A percentile compares a stretch with the other conserved stretches of the same genome.
Evolutionary conservation across 257 asterid species (phyloP).

Genomic region (Penstemon eatonii): DNA sequence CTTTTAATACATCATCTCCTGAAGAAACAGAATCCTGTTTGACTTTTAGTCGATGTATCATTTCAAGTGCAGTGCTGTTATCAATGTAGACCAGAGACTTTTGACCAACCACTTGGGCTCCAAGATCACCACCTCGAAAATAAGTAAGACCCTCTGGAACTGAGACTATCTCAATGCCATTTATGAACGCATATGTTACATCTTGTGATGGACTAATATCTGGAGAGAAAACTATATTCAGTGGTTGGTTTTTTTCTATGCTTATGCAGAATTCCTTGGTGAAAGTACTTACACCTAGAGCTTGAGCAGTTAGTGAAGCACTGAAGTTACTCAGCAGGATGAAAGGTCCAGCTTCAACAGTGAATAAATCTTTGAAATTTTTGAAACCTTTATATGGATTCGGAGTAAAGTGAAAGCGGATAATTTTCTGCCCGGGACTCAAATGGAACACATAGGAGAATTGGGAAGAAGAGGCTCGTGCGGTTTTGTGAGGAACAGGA

Average conservation of each 20-base stretch:
- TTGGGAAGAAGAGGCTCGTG: slow-evolving; percentile 24
- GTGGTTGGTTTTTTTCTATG: slow-evolving; percentile 21
- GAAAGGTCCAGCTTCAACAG: slow-evolving; percentile 16
- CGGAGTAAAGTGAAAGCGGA: slow-evolving; percentile 10
- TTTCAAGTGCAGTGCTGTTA: slow-evolving; percentile 45
- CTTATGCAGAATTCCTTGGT: slow-evolving; percentile 25
- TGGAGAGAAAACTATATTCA: slow-evolving; percentile 22
- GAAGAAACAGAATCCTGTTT: slow-evolving; percentile 27
- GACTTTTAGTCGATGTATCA: slow-evolving; percentile 34
- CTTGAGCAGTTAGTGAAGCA: slow-evolving; percentile 17
- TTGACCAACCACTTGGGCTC: slow-evolving; percentile 24
- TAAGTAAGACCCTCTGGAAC: slow-evolving; percentile 25
- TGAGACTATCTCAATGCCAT: slow-evolving; percentile 38
- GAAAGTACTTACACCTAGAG: slow-evolving; percentile 10
- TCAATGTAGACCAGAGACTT: slow-evolving; percentile 36
- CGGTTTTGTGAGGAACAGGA: slow-evolving; percentile 26
- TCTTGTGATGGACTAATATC: slow-evolving; percentile 1
- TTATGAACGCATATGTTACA: slow-evolving; percentile 29
- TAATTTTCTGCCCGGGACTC: slow-evolving; percentile 24
- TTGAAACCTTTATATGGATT: neutral
- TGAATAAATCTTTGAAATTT: slow-evolving; percentile 1
- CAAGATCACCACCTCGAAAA: slow-evolving; percentile 17
- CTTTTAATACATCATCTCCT: slow-evolving; percentile 37
- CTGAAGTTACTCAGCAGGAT: slow-evolving; percentile 16
- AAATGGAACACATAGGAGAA: slow-evolving; percentile 31